Conservation (phyloP, 371 early-diverging fungal genomes). For the Gilbertella persicaria region DNA sequence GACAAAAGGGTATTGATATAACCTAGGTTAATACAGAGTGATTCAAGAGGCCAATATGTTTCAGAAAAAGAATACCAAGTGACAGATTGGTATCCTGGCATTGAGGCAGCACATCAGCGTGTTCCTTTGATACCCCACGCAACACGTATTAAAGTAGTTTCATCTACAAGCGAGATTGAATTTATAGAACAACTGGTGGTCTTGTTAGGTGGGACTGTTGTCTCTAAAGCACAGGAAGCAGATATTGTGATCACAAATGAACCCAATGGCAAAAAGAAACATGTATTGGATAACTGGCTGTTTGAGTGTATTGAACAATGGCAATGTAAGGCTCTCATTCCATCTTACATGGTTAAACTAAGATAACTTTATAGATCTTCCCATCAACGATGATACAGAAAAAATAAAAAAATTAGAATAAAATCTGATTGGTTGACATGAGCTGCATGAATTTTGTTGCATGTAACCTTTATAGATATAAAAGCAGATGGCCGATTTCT, state of each 20-base stretch:
- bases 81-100: slow-evolving; percentile 12
- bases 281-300: slow-evolving; percentile 19
- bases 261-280: slow-evolving; percentile 1
- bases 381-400: neutral
- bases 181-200: slow-evolving; percentile 8
- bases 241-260: slow-evolving; percentile 17
- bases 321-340: slow-evolving; percentile 26
- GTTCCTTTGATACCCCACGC: slow-evolving; percentile 8
- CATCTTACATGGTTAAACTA: too few relatives aligned
- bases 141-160: slow-evolving; percentile 2
- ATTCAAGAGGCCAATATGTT: neutral
- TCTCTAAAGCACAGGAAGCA: slow-evolving; percentile 3
- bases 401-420: too few relatives aligned
- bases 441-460: too few relatives aligned
- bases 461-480: slow-evolving; percentile 1
- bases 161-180: neutral
- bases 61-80: slow-evolving; percentile 13
- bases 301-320: slow-evolving; percentile 25
- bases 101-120: neutral
- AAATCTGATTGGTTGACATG: too few relatives aligned
- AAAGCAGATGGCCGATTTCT: neutral
- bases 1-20: too few relatives aligned
- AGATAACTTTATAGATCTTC: neutral
- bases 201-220: slow-evolving; percentile 11
- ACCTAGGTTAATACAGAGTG: slow-evolving; percentile 9